These are phyloP conservation scores for Russula abietina DNA, from an alignment of 768 basidiomycete species.

Conservation along the genomic window DNA sequence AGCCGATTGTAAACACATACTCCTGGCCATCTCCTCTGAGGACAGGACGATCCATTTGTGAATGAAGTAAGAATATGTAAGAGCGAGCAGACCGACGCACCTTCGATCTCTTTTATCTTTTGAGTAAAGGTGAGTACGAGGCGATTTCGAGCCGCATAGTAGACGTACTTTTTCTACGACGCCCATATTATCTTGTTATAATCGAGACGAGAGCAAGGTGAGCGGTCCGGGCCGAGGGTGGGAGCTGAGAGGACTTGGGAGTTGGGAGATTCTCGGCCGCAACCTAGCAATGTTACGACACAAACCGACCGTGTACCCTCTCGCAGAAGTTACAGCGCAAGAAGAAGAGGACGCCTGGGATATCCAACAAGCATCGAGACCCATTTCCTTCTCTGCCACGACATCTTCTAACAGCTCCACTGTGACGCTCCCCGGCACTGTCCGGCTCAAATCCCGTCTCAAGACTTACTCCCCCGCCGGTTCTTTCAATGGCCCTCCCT, in stretches of 20 bases:
- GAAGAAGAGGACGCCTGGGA: slow-evolving; percentile 46
- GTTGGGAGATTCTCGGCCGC: neutral
- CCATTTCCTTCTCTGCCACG: slow-evolving; percentile 27
- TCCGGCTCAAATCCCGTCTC: slow-evolving; percentile 26
- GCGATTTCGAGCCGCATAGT: neutral
- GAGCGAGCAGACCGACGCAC: slow-evolving; percentile 40
- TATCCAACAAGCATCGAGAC: slow-evolving; percentile 23
- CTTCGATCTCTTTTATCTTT: slow-evolving; percentile 94
- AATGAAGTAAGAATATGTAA: neutral
- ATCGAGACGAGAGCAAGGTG: neutral
- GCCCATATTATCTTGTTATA: slow-evolving; percentile 73
- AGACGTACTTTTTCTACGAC: slow-evolving; percentile 79
- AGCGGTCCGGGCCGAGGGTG: neutral
- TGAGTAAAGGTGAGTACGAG: neutral
- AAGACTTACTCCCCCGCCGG: slow-evolving; percentile 23
- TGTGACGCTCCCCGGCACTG: slow-evolving; percentile 12
- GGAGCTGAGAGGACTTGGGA: no score
- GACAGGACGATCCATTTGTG: neutral
- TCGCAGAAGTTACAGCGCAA: slow-evolving; percentile 49
- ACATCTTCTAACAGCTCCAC: slow-evolving; percentile 19
- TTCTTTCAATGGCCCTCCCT: slow-evolving; percentile 28
- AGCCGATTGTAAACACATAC: slow-evolving; percentile 42
- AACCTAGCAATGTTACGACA: slow-evolving; percentile 36
- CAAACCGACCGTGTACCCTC: slow-evolving; percentile 63
- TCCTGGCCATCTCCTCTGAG: slow-evolving; percentile 95